Evolutionary conservation across 768 basidiomycete species (phyloP).

Genomic region (Xerocomus spinulosus): DNA sequence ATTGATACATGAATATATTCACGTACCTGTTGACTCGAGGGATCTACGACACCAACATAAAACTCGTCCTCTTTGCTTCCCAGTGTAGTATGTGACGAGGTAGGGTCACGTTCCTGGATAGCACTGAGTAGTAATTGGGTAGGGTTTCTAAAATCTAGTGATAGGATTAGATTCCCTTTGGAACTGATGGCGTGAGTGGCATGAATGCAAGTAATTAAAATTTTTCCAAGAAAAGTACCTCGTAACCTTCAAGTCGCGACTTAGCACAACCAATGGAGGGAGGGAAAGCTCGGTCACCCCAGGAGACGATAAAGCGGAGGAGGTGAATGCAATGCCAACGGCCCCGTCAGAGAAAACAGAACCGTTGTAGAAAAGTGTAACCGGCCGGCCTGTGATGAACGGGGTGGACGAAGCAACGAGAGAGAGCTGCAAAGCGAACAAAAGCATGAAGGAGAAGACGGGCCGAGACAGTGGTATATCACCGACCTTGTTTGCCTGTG

Average conservation of each 20-base stretch:
- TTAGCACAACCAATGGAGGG: constrained; percentile 43
- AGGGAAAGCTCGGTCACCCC: constrained; percentile 25
- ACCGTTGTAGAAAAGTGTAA: constrained; percentile 61
- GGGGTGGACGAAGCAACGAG: constrained; percentile 72
- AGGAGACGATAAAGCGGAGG: constrained; percentile 8
- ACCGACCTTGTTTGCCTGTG: constrained; percentile 47
- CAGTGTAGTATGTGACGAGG: constrained; percentile 16
- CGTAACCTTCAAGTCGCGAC: constrained; percentile 46
- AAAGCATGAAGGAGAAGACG: constrained; percentile 1
- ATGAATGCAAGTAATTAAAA: background rate
- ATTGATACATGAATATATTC: background rate
- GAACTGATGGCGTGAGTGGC: constrained; percentile 30
- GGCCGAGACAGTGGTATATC: background rate
- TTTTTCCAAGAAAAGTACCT: constrained; percentile 33
- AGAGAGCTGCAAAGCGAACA: constrained; percentile 44
- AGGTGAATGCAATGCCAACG: constrained; percentile 55
- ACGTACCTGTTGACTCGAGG: constrained; percentile 14
- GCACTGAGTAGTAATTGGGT: constrained; percentile 54
- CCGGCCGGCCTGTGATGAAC: constrained; percentile 70
- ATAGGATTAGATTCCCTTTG: constrained; percentile 69
- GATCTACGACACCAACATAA: constrained; percentile 43
- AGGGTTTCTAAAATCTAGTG: constrained; percentile 55
- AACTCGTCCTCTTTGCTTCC: constrained; percentile 54
- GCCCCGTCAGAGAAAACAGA: constrained; percentile 59
- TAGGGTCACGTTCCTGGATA: constrained; percentile 38